phyloP scores from a whole-genome alignment of 2,329 filamentous ascomycete genomes.

The Cladosporium sp. region DNA sequence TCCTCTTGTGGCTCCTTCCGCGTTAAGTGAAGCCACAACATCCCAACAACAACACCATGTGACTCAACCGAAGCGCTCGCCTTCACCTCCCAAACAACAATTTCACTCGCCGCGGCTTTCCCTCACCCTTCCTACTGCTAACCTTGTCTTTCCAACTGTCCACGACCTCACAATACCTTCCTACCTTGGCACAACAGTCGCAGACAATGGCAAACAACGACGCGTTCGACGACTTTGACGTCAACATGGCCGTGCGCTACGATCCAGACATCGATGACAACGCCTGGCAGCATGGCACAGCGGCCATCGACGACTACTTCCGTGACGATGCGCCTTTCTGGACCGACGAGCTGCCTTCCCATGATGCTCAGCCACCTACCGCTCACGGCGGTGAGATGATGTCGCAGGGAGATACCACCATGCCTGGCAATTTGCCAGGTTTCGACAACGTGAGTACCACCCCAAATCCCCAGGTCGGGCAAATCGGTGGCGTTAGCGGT shows the following conservation, averaged over 20 bases:
- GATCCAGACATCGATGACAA: background rate
- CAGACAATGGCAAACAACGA: background rate
- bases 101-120: no score
- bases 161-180: background rate
- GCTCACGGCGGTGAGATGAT: background rate
- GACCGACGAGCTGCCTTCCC: background rate
- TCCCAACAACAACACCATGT: no score
- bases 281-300: background rate
- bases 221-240: background rate
- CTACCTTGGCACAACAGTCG: background rate
- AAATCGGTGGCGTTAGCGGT: background rate
- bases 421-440: no score
- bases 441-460: no score
- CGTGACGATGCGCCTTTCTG: background rate
- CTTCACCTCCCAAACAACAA: background rate
- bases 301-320: constrained; percentile 1
- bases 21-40: background rate
- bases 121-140: no score
- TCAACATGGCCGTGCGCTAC: background rate
- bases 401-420: background rate
- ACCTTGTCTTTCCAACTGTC: no score
- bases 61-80: background rate
- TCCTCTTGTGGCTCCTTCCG: background rate
- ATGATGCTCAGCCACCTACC: background rate
- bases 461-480: no score